These are phyloP conservation scores for Microsporum ferrugineum DNA, from an alignment of 2,329 filamentous ascomycete genomes.

Conservation along the genomic window DNA sequence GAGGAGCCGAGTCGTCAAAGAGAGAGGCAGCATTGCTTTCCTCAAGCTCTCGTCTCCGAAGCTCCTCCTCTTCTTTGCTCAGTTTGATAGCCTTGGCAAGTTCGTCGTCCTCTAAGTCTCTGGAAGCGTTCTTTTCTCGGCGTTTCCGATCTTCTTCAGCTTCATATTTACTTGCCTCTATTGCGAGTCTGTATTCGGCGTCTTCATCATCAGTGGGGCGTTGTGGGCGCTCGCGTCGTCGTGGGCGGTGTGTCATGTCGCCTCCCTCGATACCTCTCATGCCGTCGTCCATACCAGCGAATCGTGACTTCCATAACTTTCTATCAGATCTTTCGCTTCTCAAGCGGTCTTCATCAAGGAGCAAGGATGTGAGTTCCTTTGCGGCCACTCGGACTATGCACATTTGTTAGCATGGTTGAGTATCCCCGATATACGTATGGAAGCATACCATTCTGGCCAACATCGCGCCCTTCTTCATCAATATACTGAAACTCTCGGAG, in stretches of 20 bases:
- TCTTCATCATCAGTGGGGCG: slow-evolving; percentile 66
- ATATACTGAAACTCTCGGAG: slow-evolving; percentile 93
- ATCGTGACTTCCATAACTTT: slow-evolving; percentile 92
- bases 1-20: slow-evolving; percentile 64
- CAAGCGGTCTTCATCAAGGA: slow-evolving; percentile 86
- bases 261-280: slow-evolving; percentile 35
- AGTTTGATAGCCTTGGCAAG: slow-evolving; percentile 89
- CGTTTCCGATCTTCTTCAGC: slow-evolving; percentile 79
- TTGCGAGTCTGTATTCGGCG: slow-evolving; percentile 75
- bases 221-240: slow-evolving; percentile 40
- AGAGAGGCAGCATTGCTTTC: slow-evolving; percentile 72
- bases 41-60: slow-evolving; percentile 75
- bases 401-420: background rate
- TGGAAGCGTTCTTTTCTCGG: slow-evolving; percentile 43
- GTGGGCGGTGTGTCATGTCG: slow-evolving; percentile 31
- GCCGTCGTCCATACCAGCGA: slow-evolving; percentile 79
- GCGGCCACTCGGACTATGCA: slow-evolving; percentile 80
- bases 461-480: slow-evolving; percentile 88
- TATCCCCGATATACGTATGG: background rate
- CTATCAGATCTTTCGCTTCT: slow-evolving; percentile 82
- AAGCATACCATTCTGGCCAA: slow-evolving; percentile 81
- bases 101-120: slow-evolving; percentile 64
- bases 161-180: slow-evolving; percentile 90
- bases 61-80: slow-evolving; percentile 80
- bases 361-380: slow-evolving; percentile 84